phyloP scores from a whole-genome alignment of 805 yeast genomes.

The Lipomyces starkeyi region DNA sequence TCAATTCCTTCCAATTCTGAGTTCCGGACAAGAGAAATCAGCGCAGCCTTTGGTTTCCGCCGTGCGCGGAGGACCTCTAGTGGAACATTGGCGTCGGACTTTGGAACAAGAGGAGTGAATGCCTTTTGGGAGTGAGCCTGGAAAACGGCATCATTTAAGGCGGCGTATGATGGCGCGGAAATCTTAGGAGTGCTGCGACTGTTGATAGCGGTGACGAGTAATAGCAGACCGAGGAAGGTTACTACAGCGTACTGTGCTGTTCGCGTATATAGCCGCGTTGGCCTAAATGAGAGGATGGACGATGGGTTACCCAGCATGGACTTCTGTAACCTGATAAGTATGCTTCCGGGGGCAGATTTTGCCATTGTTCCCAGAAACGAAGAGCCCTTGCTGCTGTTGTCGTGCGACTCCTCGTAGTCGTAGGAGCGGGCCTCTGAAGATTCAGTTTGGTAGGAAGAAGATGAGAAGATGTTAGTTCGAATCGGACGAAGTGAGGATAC shows the following conservation, averaged over 20 bases:
- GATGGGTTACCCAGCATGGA: background rate
- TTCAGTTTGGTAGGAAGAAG: background rate
- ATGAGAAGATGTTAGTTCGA: conserved; percentile 2
- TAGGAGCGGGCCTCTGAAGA: background rate
- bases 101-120: conserved; percentile 29
- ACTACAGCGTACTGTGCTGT: conserved; percentile 28
- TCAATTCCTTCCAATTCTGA: conserved; percentile 63
- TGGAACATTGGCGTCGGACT: conserved; percentile 33
- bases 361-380: background rate
- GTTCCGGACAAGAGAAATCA: conserved; percentile 69
- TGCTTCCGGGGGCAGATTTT: background rate
- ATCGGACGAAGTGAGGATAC: conserved; percentile 2
- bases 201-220: conserved; percentile 18
- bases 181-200: conserved; percentile 18
- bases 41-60: conserved; percentile 47
- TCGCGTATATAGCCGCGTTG: conserved; percentile 29
- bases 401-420: background rate
- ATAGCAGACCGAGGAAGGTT: conserved; percentile 27
- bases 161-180: conserved; percentile 34
- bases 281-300: conserved; percentile 14
- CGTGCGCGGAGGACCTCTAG: conserved; percentile 31
- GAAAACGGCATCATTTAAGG: conserved; percentile 35
- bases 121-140: conserved; percentile 34
- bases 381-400: background rate
- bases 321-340: background rate